Evolutionary conservation across 306 rosid genomes (phyloP), one percentile per base, ranked within the genome.

Genomic region (Canavalia ensiformis): DNA sequence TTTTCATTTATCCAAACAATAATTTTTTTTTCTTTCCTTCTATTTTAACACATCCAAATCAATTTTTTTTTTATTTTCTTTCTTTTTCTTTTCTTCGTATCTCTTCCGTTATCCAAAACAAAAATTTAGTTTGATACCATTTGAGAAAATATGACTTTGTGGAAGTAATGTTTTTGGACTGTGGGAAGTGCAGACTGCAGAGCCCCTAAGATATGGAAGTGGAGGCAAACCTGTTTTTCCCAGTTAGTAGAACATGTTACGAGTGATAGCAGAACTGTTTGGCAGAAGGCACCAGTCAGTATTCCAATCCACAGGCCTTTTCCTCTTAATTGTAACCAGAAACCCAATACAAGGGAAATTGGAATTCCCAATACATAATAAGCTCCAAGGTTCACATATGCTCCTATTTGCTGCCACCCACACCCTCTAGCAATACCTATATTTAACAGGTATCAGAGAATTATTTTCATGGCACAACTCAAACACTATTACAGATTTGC

Each of bases 241-340:
- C 97, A 93, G 31, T 88, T 76, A 18, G 94, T 85, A 13, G 82
- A 74, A 72, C 83, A 45, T 18, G 89, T 87, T 62, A 90, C 83
- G 71, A 88, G 50, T 29, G 76, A 57, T 2, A 93, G 87, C 77
- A 90, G 0, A 30, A 84, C 3, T 46, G 84, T 79, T 73, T 91
- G 97, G 55, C 89, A 74, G 51, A 85, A 76, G 12, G 92, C 77
- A 76, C 97, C 97, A 11, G 18, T 5, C 18, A 85, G 77, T 70
- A 91, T 85, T 63, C 94, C 97, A 52, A 86, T 86, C 97, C 97
- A 93, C 7, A 93, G 84, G 6, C 97, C 97, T 72, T 81, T 85
- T 64, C 90, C 97, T 84, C 83, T 80, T 8, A 90, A 71, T 9
- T 74, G 41, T 7, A 78, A 5, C 91, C 84, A 88, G 74, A 91